Conservation (phyloP, 306 rosid species). For the Prunus kanzakura region DNA sequence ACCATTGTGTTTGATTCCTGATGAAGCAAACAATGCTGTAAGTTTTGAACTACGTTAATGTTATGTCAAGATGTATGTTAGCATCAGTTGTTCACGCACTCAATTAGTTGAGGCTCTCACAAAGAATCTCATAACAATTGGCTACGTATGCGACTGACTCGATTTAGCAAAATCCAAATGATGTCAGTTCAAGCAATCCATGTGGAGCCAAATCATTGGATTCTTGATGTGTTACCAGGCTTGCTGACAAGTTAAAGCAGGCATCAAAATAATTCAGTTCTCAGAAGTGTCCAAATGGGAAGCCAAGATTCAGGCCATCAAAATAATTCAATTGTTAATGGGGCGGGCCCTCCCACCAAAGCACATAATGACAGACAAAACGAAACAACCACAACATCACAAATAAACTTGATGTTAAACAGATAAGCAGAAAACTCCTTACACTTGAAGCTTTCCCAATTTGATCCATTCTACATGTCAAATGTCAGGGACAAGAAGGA, state of each 20-base stretch:
- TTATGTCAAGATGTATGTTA: neutral
- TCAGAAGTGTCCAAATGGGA: conserved; percentile 1
- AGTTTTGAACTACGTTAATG: neutral
- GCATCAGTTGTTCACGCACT: neutral
- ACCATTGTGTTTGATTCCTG: too few relatives aligned
- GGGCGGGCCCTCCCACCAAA: neutral
- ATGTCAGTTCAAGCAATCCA: neutral
- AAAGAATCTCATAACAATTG: neutral
- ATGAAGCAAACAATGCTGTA: too few relatives aligned
- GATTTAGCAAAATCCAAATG: neutral
- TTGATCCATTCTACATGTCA: conserved; percentile 1
- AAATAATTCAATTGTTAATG: neutral
- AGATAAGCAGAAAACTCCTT: neutral
- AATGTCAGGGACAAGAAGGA: neutral
- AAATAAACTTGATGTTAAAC: neutral
- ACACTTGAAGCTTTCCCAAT: neutral
- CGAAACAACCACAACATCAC: neutral
- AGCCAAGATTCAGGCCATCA: conserved; percentile 1
- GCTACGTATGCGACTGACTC: neutral
- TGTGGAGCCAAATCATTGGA: neutral
- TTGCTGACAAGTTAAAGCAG: conserved; percentile 9
- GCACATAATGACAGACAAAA: neutral
- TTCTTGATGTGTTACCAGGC: neutral
- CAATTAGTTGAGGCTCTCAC: neutral
- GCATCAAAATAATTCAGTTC: neutral